These are phyloP conservation scores for Colletotrichum siamense DNA, from an alignment of 2,329 filamentous ascomycete genomes.

Conservation along the genomic window DNA sequence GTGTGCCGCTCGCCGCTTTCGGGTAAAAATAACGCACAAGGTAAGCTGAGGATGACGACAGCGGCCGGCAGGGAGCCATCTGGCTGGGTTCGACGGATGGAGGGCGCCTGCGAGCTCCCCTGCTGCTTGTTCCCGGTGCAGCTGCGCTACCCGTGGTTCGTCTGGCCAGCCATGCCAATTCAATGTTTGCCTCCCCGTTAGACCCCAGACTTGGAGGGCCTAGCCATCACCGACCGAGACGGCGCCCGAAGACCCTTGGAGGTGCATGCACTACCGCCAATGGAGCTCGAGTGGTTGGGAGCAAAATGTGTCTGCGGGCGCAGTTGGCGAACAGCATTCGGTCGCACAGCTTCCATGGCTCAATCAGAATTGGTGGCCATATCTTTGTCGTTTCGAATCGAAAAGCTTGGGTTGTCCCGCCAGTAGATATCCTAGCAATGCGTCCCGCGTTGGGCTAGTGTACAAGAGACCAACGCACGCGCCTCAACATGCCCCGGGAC, in stretches of 20 bases:
- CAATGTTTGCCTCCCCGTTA: neutral
- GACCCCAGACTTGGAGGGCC: neutral
- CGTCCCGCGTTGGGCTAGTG: neutral
- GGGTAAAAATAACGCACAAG: neutral
- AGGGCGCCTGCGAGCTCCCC: neutral
- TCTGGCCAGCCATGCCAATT: neutral
- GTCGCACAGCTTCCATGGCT: neutral
- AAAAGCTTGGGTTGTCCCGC: neutral
- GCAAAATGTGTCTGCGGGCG: neutral
- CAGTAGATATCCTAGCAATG: neutral
- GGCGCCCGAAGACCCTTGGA: neutral
- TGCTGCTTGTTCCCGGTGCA: neutral
- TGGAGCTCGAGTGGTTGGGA: neutral
- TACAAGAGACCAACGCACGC: neutral
- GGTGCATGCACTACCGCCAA: neutral
- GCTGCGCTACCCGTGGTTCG: neutral
- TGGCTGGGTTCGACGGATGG: neutral
- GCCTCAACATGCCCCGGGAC: neutral
- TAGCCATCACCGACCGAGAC: neutral
- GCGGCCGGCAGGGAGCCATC: neutral
- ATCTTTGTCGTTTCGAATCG: neutral
- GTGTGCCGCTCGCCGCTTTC: conserved; percentile 1
- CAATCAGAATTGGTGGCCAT: neutral
- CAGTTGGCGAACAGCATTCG: neutral
- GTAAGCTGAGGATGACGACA: conserved; percentile 17